phyloP scores from a whole-genome alignment of 2,329 filamentous ascomycete genomes.

The Aspergillus tamarii region DNA sequence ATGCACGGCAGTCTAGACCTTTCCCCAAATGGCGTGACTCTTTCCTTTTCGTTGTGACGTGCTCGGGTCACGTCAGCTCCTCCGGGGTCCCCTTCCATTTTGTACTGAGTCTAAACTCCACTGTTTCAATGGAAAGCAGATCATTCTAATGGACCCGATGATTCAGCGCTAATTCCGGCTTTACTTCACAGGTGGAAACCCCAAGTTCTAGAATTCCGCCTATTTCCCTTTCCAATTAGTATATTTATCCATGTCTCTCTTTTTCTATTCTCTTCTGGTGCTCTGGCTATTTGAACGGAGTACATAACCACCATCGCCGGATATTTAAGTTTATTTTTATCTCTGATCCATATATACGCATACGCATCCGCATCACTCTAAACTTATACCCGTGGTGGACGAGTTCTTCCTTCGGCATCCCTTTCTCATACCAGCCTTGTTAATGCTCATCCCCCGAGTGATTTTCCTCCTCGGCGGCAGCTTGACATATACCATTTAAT shows the following conservation, averaged over 20 bases:
- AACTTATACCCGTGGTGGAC: neutral
- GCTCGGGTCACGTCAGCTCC: conserved; percentile 5
- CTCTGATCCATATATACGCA: neutral
- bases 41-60: conserved; percentile 4
- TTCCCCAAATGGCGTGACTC: conserved; percentile 13
- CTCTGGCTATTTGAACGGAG: neutral
- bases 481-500: conserved; percentile 21
- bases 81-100: neutral
- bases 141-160: neutral
- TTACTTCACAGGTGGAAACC: conserved; percentile 4
- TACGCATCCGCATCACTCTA: neutral
- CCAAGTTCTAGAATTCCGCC: conserved; percentile 9
- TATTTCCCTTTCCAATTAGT: neutral
- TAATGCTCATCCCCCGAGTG: conserved; percentile 20
- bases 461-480: conserved; percentile 18
- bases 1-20: conserved; percentile 19
- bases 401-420: conserved; percentile 9
- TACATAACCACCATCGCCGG: conserved; percentile 6
- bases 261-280: neutral
- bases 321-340: conserved; percentile 6
- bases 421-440: conserved; percentile 10
- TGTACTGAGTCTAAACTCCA: neutral
- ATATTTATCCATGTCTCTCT: conserved; percentile 1
- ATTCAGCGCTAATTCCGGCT: neutral
- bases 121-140: neutral